Evolutionary conservation across 768 basidiomycete species (phyloP).

Genomic region (Mycena rosella): DNA sequence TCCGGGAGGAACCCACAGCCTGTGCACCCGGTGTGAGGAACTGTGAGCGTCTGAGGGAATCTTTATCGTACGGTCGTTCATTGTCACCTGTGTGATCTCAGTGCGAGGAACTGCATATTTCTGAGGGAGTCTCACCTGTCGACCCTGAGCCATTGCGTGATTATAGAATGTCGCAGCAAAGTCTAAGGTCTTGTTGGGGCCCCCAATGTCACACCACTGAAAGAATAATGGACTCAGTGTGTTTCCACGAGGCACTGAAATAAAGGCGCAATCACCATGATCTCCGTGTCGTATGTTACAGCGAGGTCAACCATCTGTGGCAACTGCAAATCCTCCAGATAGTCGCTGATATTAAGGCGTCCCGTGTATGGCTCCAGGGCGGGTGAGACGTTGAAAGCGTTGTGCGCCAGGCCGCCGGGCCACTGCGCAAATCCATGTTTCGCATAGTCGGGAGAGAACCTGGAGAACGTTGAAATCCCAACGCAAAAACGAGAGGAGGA

Average conservation of each 20-base stretch:
- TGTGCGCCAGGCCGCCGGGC: constrained; percentile 68
- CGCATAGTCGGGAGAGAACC: constrained; percentile 68
- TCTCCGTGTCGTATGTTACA: constrained; percentile 62
- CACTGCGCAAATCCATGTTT: constrained; percentile 63
- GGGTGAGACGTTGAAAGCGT: constrained; percentile 59
- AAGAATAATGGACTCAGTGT: not conserved
- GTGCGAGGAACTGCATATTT: not conserved
- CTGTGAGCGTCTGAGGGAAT: not conserved
- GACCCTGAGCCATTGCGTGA: constrained; percentile 51
- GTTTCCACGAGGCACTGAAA: not conserved
- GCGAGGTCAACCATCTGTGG: constrained; percentile 66
- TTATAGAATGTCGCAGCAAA: constrained; percentile 63
- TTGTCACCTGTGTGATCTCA: constrained; percentile 50
- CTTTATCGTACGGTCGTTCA: constrained; percentile 48
- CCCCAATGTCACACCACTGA: constrained; percentile 72
- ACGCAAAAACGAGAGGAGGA: not conserved
- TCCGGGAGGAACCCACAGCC: constrained; percentile 65
- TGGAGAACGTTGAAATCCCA: constrained; percentile 25
- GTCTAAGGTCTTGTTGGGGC: constrained; percentile 59
- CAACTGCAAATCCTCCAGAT: constrained; percentile 62
- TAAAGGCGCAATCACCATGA: constrained; percentile 56
- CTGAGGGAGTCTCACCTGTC: constrained; percentile 50
- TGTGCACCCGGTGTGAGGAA: constrained; percentile 33
- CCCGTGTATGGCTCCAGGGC: constrained; percentile 69
- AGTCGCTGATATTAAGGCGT: constrained; percentile 61